These are phyloP conservation scores for Boletus fagicola DNA, from an alignment of 768 basidiomycete genomes.

Conservation along the genomic window DNA sequence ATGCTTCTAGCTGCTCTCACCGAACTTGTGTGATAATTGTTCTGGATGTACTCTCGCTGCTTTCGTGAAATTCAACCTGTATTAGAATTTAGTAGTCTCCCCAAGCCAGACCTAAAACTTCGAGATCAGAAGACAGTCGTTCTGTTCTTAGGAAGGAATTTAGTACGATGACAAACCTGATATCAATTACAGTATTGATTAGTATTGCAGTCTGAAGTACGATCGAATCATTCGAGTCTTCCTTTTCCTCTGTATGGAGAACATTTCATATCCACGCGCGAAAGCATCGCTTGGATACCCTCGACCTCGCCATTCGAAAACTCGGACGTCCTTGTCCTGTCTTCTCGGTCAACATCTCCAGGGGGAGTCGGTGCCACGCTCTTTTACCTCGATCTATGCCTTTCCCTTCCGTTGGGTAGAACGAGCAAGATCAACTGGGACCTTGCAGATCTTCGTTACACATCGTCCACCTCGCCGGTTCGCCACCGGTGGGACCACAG, in stretches of 20 bases:
- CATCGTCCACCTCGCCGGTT: constrained; percentile 17
- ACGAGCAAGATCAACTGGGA: constrained; percentile 24
- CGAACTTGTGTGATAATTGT: no score
- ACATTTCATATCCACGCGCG: constrained; percentile 18
- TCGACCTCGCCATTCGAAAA: constrained; percentile 22
- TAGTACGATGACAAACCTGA: background rate
- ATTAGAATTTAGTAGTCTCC: no score
- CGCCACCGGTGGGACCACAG: constrained; percentile 20
- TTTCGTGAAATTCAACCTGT: no score
- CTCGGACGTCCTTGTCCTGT: constrained; percentile 28
- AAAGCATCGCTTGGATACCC: constrained; percentile 26
- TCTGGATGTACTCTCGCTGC: no score
- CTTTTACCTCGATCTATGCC: constrained; percentile 28
- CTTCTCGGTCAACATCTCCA: no score
- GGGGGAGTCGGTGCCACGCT: constrained; percentile 19
- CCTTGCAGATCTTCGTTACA: constrained; percentile 22
- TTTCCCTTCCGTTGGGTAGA: constrained; percentile 17
- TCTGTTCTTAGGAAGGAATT: no score
- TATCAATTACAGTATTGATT: background rate
- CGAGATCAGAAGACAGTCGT: no score
- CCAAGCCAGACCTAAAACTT: no score
- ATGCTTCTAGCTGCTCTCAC: no score
- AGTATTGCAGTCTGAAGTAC: background rate
- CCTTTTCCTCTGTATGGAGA: constrained; percentile 8
- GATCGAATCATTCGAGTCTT: background rate